Evolutionary conservation across 2,329 filamentous ascomycete species (phyloP), one percentile per base, ranked within the genome.

Genomic region (Ophiostoma perfectum): DNA sequence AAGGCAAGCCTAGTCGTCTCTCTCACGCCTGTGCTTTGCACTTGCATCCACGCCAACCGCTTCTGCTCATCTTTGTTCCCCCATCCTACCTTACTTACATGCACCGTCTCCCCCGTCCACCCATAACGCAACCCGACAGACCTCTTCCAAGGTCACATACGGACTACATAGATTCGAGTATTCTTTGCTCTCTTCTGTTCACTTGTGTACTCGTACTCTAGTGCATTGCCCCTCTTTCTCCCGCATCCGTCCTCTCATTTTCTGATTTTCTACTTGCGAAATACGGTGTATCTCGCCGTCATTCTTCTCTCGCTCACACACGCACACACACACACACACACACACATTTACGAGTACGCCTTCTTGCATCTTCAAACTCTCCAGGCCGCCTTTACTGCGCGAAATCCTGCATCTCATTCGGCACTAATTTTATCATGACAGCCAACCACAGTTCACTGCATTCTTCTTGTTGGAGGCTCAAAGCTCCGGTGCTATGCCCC

Each of bases 391-490:
- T 64, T 65, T 66, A 60, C 70, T 72, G 72, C 73, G 70, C 70
- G 62, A 70, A 70, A 70, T 71, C 70, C 70, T 70, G 69, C 71
- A 74, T 72, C 73, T 74, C 70, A 49, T 72, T 69, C 74, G 69
- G 71, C 71, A 73, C 74, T 73, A 72, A 76, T 72, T 78, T 73
- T 81, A 82, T 81, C 79, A 82, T 81, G 80, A 80, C 77, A 76
- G 78, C 76, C 77, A 78, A 79, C 76, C 78, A 75, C 75, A 77
- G 74, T 71, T 75, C 76, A 73, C 74, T 77, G 72, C 75, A 73
- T 74, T 80, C 78, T 79, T 80, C 78, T 76, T 76, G 75, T 74
- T 79, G 80, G 80, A 81, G 80, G 76, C 78, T 79, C 75, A 74
- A 80, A 76, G 76, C 78, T 75, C 78, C 78, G 79, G 76, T 78